Conservation (phyloP, 495 filamentous ascomycete species). For the Massariosphaeria phaeospora region DNA sequence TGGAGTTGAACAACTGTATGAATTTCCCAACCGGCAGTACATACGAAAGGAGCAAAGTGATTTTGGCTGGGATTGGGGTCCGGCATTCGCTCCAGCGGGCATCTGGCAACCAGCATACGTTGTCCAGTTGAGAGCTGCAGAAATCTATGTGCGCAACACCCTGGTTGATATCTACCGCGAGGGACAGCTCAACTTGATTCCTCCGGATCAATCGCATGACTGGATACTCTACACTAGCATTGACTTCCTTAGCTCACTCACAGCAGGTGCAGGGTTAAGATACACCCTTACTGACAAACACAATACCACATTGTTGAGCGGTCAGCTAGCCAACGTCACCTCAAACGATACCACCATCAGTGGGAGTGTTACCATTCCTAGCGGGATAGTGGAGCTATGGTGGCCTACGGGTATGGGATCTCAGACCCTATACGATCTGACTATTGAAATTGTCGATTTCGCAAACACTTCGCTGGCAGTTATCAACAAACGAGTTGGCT, state of each 20-base stretch:
- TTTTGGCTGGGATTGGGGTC: conserved; percentile 71
- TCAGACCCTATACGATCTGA: conserved; percentile 57
- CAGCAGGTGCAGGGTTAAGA: conserved; percentile 45
- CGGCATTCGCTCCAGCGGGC: conserved; percentile 61
- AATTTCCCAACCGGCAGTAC: conserved; percentile 56
- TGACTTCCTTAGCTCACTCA: conserved; percentile 55
- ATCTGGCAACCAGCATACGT: conserved; percentile 60
- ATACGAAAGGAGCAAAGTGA: conserved; percentile 67
- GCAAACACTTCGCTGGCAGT: conserved; percentile 41
- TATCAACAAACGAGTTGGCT: conserved; percentile 56
- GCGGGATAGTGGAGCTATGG: conserved; percentile 54
- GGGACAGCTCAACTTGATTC: conserved; percentile 57
- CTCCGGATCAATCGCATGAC: conserved; percentile 55
- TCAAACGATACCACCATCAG: conserved; percentile 48
- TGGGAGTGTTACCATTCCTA: conserved; percentile 47
- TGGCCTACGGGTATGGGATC: conserved; percentile 58
- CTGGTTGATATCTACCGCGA: conserved; percentile 57
- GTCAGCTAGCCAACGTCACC: conserved; percentile 45
- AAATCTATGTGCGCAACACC: conserved; percentile 55
- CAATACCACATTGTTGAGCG: conserved; percentile 47
- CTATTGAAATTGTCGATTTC: conserved; percentile 45
- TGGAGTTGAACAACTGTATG: conserved; percentile 40
- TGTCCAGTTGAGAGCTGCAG: conserved; percentile 48
- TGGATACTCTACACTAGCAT: conserved; percentile 70
- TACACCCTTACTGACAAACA: conserved; percentile 51